Base-by-base conservation (phyloP, 2,329 filamentous ascomycete genomes). In the Ascochyta rabiei region DNA sequence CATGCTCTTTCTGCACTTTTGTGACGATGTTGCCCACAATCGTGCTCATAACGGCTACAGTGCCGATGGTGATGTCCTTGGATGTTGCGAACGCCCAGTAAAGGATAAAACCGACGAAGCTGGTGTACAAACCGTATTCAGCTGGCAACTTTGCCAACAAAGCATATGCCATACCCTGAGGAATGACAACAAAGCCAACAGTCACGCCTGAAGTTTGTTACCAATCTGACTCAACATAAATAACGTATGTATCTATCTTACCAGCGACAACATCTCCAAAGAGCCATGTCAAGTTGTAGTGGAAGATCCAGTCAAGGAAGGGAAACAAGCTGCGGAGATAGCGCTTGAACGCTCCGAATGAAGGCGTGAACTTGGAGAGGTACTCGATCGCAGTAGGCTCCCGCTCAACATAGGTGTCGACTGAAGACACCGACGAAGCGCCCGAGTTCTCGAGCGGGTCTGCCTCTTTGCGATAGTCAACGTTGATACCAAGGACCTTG, bases 1-100 rank as follows among this genome's bases (percentile, higher is more conserved):
- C 66, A 69, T 90, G 84, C 73, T 3, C 81, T 72, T 7, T 78
- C 71, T 45, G 81, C 73, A 37, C 86, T 33, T 88, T 82, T 38
- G 83, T 73, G 40, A 98, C 87, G 45, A 98, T 87, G 48, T 89
- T 89, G 39, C 95, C 95, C 2, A 91, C 89, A 15, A 99, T 83
- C 3, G 90, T 96, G 1, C 93, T 98, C 84, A 98, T 89, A 63
- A 98, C 95, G 33, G 95, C 95, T 43, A 98, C 95, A 28, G 93
- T 93, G n/a, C 93, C 93, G 52, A 98, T 98, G 9, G 93, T 97
- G 70, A 99, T 98, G 75, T 99, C 93, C 73, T 98, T 99, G 13
- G 93, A 97, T 0, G 95, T 99, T 30, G 93, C 95, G 70, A 98
- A 98, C 71, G 97, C 89, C 93, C 93, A 98, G 77, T 99, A 99